Conservation (phyloP, 176 grass and related monocot genomes). For the Oryza rufipogon region DNA sequence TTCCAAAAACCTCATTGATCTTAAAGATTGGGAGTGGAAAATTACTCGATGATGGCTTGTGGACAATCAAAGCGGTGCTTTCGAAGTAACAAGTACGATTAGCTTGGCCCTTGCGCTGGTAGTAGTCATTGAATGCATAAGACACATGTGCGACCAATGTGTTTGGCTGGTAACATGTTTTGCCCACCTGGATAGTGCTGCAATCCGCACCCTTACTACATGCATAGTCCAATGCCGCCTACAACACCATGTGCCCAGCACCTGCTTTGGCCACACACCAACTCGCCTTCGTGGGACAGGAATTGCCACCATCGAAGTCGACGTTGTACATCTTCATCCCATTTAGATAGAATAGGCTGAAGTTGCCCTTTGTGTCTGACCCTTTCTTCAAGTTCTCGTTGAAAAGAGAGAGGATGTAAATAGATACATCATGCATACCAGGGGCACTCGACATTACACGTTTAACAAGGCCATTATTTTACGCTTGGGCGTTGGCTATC, state of each 20-base stretch:
- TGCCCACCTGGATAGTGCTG: conserved; percentile 51
- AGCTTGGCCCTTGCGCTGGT: conserved; percentile 31
- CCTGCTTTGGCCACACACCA: conserved; percentile 52
- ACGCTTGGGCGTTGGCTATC: conserved; percentile 49
- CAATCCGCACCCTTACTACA: conserved; percentile 55
- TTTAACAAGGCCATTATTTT: conserved; percentile 52
- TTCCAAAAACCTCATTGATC: too few species aligned
- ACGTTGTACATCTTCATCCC: too few species aligned
- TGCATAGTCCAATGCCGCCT: neutral
- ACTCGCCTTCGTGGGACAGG: neutral
- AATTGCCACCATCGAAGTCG: too few species aligned
- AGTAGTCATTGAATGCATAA: conserved; percentile 52
- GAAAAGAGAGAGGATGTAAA: conserved; percentile 75
- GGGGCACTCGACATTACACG: conserved; percentile 36
- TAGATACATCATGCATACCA: conserved; percentile 18
- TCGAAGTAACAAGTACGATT: conserved; percentile 32
- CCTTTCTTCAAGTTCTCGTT: conserved; percentile 66
- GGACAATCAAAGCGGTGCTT: conserved; percentile 16
- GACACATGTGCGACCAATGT: conserved; percentile 50
- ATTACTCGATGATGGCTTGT: too few species aligned
- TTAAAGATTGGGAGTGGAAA: too few species aligned
- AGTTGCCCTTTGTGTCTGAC: conserved; percentile 44
- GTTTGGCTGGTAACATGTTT: conserved; percentile 51
- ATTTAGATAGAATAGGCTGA: neutral
- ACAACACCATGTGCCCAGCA: neutral